These are phyloP conservation scores for Trichoderma guizhouense DNA, from an alignment of 2,329 filamentous ascomycete genomes.

Conservation along the genomic window DNA sequence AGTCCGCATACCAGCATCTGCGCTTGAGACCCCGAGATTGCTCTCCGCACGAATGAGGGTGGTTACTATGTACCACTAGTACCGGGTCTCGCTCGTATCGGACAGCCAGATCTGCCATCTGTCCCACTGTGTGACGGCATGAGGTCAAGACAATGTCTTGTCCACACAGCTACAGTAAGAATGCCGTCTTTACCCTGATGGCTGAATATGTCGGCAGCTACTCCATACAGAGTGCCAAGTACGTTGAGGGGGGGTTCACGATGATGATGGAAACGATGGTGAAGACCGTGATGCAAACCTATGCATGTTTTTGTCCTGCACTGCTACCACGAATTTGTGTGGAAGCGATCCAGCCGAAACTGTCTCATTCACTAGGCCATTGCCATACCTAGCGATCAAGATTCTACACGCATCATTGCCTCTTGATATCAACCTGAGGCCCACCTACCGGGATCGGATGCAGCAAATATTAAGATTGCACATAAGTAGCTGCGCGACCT, in stretches of 20 bases:
- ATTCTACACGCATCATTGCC: background rate
- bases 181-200: background rate
- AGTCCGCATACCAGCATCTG: background rate
- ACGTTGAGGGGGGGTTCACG: background rate
- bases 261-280: background rate
- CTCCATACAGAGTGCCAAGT: background rate
- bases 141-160: background rate
- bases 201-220: background rate
- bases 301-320: background rate
- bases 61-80: background rate
- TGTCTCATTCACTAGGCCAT: background rate
- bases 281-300: background rate
- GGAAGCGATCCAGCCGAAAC: background rate
- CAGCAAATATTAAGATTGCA: background rate
- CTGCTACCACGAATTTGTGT: background rate
- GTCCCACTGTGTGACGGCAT: background rate
- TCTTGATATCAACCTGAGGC: background rate
- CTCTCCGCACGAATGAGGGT: background rate
- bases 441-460: background rate
- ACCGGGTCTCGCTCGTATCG: slow-evolving; percentile 6
- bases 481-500: background rate
- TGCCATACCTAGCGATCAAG: background rate
- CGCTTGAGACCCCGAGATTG: background rate
- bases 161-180: background rate
- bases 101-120: background rate